These are phyloP conservation scores for Teratosphaeria gauchensis DNA, from an alignment of 2,329 filamentous ascomycete species.

Conservation along the genomic window DNA sequence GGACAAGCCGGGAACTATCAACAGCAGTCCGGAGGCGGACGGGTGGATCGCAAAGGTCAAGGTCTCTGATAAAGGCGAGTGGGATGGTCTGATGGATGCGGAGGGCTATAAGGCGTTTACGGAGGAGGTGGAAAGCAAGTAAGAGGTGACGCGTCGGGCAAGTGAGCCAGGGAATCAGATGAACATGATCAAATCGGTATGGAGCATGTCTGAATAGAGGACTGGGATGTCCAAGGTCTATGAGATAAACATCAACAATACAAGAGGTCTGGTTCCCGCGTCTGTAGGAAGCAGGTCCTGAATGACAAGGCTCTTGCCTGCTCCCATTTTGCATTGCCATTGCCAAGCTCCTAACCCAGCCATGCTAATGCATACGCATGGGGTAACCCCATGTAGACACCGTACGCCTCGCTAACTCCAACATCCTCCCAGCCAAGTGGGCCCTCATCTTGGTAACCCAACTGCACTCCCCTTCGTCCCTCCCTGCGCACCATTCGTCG, in stretches of 20 bases:
- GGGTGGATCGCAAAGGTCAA: slow-evolving; percentile 91
- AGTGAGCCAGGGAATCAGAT: not conserved
- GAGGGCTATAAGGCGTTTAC: slow-evolving; percentile 71
- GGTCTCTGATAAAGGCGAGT: slow-evolving; percentile 58
- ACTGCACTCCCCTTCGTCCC: not conserved
- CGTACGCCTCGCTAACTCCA: not conserved
- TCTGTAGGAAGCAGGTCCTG: too few species aligned
- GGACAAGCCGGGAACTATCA: slow-evolving; percentile 79
- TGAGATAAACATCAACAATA: too few species aligned
- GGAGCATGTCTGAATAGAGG: not conserved
- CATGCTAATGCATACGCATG: not conserved
- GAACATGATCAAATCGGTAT: not conserved
- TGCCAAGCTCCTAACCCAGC: too few species aligned
- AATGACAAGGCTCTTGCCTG: too few species aligned
- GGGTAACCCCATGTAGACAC: not conserved
- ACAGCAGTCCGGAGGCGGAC: slow-evolving; percentile 78
- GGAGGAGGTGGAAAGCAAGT: slow-evolving; percentile 33
- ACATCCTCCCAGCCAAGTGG: not conserved
- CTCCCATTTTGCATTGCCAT: too few species aligned
- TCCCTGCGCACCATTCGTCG: slow-evolving; percentile 5
- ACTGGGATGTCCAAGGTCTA: too few species aligned
- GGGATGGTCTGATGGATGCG: slow-evolving; percentile 67
- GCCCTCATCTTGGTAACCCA: not conserved
- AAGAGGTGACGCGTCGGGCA: not conserved
- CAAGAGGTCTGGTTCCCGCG: too few species aligned